A percentile compares a stretch with the other conserved stretches of the same genome.
Evolutionary conservation across 257 asterid genomes (phyloP).

Genomic region (Lycium ferocissimum): DNA sequence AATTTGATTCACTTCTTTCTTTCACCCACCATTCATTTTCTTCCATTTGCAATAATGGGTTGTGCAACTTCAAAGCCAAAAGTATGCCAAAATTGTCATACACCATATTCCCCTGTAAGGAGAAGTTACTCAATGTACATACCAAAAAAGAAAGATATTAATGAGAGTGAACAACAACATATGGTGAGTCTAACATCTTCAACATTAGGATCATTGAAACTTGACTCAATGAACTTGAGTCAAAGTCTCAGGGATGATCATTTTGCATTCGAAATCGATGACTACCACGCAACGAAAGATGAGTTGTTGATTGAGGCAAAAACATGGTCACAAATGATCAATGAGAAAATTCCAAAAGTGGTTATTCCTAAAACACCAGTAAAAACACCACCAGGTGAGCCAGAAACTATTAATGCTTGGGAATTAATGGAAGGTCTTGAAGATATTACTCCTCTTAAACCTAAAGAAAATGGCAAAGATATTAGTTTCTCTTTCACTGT

Average conservation of each 20-base stretch:
- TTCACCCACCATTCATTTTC: not conserved
- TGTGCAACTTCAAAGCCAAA: conserved; percentile 31
- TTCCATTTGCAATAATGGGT: conserved; percentile 20
- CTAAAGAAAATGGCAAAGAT: conserved; percentile 36
- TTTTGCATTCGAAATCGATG: conserved; percentile 33
- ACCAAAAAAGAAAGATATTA: not conserved
- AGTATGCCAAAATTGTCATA: conserved; percentile 30
- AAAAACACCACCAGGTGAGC: conserved; percentile 69
- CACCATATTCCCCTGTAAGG: conserved; percentile 25
- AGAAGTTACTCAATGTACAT: conserved; percentile 29
- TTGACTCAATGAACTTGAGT: conserved; percentile 54
- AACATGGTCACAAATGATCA: conserved; percentile 70
- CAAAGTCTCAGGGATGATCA: conserved; percentile 31
- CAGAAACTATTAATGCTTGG: conserved; percentile 72
- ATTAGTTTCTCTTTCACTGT: conserved; percentile 77
- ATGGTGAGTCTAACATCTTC: conserved; percentile 60
- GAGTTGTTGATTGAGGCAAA: conserved; percentile 70
- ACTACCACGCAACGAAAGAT: conserved; percentile 38
- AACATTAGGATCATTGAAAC: conserved; percentile 77
- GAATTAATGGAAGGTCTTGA: conserved; percentile 82
- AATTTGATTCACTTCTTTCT: not conserved
- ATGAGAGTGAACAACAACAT: conserved; percentile 3
- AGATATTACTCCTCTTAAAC: conserved; percentile 54
- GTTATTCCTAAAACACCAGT: conserved; percentile 44
- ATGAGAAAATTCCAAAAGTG: conserved; percentile 55